These are phyloP conservation scores for Arthrinium puccinioides DNA, from an alignment of 2,329 filamentous ascomycete species.

Conservation along the genomic window DNA sequence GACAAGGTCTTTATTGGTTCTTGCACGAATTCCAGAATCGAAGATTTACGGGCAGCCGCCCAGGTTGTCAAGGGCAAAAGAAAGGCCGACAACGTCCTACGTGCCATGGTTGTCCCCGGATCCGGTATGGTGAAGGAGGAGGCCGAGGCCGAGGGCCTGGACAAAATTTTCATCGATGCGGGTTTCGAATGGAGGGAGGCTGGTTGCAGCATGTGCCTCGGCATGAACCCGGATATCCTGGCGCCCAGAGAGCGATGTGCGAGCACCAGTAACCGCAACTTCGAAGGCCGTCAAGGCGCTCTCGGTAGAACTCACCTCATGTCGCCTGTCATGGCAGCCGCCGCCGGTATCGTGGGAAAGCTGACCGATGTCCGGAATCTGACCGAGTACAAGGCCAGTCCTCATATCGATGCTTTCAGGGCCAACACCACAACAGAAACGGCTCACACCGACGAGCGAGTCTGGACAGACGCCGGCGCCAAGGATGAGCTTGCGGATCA, in stretches of 20 bases:
- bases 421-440: constrained; percentile 26
- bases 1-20: constrained; percentile 99
- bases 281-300: constrained; percentile 92
- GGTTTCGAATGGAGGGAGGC: constrained; percentile 98
- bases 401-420: constrained; percentile 51
- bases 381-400: constrained; percentile 50
- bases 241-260: constrained; percentile 89
- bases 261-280: constrained; percentile 94
- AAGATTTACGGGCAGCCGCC: constrained; percentile 85
- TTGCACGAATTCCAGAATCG: constrained; percentile 95
- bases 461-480: constrained; percentile 43
- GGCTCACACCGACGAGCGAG: constrained; percentile 45
- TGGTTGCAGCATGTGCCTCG: constrained; percentile 97
- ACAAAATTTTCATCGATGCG: constrained; percentile 85
- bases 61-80: constrained; percentile 81
- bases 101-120: constrained; percentile 92
- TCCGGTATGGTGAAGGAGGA: constrained; percentile 90
- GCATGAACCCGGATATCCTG: constrained; percentile 98
- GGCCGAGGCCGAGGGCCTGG: constrained; percentile 85
- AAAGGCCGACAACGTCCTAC: constrained; percentile 81
- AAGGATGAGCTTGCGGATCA: constrained; percentile 48
- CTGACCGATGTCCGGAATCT: constrained; percentile 86
- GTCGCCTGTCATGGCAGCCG: constrained; percentile 95
- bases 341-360: constrained; percentile 82
- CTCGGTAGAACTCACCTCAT: constrained; percentile 88